Conservation (phyloP, 345 rosid genomes). For the Eucalyptus polyanthemos region DNA sequence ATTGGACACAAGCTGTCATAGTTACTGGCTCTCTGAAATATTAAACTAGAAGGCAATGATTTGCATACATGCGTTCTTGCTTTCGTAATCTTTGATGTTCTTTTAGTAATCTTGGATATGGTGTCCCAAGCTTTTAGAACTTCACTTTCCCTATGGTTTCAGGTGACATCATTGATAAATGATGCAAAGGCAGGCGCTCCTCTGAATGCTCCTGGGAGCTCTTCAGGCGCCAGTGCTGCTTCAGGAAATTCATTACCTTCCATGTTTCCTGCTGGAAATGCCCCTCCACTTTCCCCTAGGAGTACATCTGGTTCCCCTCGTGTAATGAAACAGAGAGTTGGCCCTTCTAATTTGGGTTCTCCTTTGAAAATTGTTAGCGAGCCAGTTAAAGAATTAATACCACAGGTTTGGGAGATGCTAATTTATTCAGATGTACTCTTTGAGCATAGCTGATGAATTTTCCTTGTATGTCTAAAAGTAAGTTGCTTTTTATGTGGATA, state of each 20-base stretch:
- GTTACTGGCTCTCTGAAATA: not conserved
- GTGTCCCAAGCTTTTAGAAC: not conserved
- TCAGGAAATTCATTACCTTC: conserved; percentile 61
- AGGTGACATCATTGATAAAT: conserved; percentile 71
- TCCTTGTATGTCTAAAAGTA: not conserved
- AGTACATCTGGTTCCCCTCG: conserved; percentile 69
- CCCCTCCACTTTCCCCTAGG: conserved; percentile 94
- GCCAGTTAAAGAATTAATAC: conserved; percentile 60
- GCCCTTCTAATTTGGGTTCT: conserved; percentile 66
- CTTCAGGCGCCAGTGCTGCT: conserved; percentile 23
- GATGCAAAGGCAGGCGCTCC: conserved; percentile 58
- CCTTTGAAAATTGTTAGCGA: conserved; percentile 52
- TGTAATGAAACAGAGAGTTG: conserved; percentile 44
- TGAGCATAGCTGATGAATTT: not conserved
- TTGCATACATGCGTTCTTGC: not conserved
- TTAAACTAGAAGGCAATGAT: not conserved
- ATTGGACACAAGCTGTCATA: not conserved
- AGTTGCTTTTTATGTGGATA: not conserved
- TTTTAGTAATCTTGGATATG: not conserved
- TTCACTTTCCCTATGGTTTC: not conserved
- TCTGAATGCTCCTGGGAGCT: conserved; percentile 31
- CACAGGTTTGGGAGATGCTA: conserved; percentile 49
- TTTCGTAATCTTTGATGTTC: not conserved
- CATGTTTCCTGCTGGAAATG: conserved; percentile 62
- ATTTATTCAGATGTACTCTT: not conserved